phyloP scores from a whole-genome alignment of 495 filamentous ascomycete species.

The Tuber brumale region DNA sequence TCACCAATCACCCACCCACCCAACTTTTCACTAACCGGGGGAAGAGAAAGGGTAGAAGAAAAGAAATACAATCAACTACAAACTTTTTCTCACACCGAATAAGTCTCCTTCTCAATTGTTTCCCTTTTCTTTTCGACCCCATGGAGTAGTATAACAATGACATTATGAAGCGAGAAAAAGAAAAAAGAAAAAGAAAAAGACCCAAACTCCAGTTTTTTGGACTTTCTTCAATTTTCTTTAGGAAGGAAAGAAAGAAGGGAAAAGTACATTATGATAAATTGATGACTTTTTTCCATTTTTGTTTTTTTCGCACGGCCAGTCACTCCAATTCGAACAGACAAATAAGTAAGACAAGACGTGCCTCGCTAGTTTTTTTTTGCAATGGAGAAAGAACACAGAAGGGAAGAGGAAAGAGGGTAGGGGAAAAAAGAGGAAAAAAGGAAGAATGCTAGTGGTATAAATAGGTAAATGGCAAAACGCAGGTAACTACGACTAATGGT shows the following conservation, averaged over 20 bases:
- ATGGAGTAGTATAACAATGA: not conserved
- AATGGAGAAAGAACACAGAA: not conserved
- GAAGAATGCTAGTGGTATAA: not conserved
- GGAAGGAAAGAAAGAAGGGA: not conserved
- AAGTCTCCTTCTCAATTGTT: not conserved
- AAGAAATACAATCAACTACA: not conserved
- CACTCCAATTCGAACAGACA: not conserved
- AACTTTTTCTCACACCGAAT: not conserved
- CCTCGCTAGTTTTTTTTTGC: not conserved
- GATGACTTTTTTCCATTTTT: not conserved
- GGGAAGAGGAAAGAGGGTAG: not conserved
- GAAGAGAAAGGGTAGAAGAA: not conserved
- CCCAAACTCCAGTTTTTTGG: constrained; percentile 1
- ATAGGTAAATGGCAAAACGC: not conserved
- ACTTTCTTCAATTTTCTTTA: not conserved
- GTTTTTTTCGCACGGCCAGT: not conserved
- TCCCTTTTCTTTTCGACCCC: not conserved
- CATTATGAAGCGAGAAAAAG: not conserved
- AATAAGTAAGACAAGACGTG: not conserved
- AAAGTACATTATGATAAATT: not conserved
- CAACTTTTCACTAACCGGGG: not conserved
- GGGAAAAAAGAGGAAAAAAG: not conserved
- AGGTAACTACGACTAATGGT: not conserved
- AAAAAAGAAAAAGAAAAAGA: not conserved
- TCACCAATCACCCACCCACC: not conserved